A percentile compares a stretch with the other conserved stretches of the same genome.
Conservation (phyloP, 129 eudicot species). For the Cynara cardunculus region DNA sequence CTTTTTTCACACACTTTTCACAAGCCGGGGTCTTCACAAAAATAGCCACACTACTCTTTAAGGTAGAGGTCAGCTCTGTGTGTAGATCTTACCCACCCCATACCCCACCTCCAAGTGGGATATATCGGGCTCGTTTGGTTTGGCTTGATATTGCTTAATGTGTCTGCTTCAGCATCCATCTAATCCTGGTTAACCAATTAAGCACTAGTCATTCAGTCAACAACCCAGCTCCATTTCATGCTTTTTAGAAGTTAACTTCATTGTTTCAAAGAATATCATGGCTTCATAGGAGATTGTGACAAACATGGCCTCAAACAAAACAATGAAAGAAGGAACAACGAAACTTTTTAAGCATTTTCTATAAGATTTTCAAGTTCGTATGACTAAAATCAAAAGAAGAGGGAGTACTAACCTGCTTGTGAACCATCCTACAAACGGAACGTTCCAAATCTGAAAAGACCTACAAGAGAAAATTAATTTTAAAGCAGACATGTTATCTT, state of each 20-base stretch:
- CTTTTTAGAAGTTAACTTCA: background rate
- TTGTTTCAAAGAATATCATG: background rate
- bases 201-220: background rate
- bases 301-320: background rate
- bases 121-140: background rate
- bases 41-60: background rate
- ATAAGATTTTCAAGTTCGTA: background rate
- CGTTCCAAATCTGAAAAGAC: constrained; percentile 98
- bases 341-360: background rate
- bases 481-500: constrained; percentile 4
- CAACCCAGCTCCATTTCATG: background rate
- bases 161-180: background rate
- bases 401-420: constrained; percentile 66
- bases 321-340: background rate
- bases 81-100: background rate
- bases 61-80: too few species aligned
- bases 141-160: background rate
- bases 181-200: background rate
- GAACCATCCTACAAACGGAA: constrained; percentile 96
- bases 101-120: background rate
- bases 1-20: background rate
- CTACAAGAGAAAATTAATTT: constrained; percentile 37
- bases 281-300: background rate
- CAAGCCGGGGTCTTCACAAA: background rate
- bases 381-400: background rate